Evolutionary conservation across 768 basidiomycete species (phyloP).

Genomic region (Coprinellus aureogranulatus): DNA sequence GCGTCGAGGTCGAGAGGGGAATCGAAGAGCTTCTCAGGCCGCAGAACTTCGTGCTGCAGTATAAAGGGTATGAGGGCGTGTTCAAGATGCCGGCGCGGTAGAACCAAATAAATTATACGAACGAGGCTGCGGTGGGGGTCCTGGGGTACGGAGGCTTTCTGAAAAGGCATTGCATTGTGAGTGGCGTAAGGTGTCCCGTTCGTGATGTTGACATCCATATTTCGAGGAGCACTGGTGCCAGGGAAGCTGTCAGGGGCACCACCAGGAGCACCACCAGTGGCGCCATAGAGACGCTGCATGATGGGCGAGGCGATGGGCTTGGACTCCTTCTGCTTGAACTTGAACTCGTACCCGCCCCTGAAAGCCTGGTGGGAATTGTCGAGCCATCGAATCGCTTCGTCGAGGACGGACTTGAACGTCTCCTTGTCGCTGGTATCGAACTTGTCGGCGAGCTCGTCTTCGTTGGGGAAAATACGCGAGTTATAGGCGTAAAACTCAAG

Average conservation of each 20-base stretch:
- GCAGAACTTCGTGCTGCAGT: too few relatives aligned
- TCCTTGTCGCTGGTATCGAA: slow-evolving; percentile 86
- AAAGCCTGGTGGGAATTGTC: slow-evolving; percentile 85
- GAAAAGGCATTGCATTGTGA: too few relatives aligned
- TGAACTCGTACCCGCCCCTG: slow-evolving; percentile 90
- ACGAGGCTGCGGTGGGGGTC: too few relatives aligned
- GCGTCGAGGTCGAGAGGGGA: too few relatives aligned
- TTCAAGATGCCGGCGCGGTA: too few relatives aligned
- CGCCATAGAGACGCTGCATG: slow-evolving; percentile 74
- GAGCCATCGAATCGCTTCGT: slow-evolving; percentile 83
- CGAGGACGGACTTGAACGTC: slow-evolving; percentile 76
- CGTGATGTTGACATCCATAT: too few relatives aligned
- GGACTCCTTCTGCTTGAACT: slow-evolving; percentile 88
- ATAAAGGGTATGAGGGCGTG: too few relatives aligned
- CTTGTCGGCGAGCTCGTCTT: slow-evolving; percentile 85
- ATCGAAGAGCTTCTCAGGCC: too few relatives aligned
- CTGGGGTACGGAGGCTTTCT: too few relatives aligned
- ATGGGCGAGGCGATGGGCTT: slow-evolving; percentile 76
- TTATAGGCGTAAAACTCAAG: slow-evolving; percentile 96
- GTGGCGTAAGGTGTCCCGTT: too few relatives aligned
- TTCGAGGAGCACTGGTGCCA: too few relatives aligned
- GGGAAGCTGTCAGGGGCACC: slow-evolving; percentile 62
- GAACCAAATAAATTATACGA: too few relatives aligned
- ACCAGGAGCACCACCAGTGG: slow-evolving; percentile 65
- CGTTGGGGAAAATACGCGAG: slow-evolving; percentile 82